phyloP scores from a whole-genome alignment of 176 grass and related monocot genomes.

The Hyparrhenia diplandra region DNA sequence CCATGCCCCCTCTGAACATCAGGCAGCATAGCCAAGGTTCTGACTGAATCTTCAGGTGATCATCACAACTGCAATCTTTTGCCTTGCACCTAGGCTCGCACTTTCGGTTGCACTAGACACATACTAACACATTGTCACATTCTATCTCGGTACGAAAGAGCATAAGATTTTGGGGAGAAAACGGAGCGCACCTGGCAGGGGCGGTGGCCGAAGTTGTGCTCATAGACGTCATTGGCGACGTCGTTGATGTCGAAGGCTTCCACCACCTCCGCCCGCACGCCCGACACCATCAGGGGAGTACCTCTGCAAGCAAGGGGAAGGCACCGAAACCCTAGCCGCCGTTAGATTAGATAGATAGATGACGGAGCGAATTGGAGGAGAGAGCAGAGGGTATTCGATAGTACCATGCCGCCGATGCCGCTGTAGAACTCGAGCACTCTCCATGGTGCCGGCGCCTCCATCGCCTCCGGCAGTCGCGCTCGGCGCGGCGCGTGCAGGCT shows the following conservation, averaged over 20 bases:
- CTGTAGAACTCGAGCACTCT: conserved; percentile 98
- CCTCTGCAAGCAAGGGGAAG: conserved; percentile 40
- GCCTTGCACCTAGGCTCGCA: background rate
- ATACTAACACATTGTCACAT: background rate
- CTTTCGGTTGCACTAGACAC: background rate
- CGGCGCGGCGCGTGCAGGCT: background rate
- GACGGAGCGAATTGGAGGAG: background rate
- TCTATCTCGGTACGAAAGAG: background rate
- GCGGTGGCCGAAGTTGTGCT: conserved; percentile 83
- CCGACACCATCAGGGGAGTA: conserved; percentile 67
- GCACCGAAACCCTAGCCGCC: conserved; percentile 34
- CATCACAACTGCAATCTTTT: background rate
- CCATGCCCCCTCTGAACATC: background rate
- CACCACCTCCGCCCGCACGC: conserved; percentile 55
- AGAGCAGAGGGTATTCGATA: background rate
- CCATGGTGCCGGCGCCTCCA: conserved; percentile 43
- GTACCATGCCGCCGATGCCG: conserved; percentile 88
- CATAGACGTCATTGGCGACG: conserved; percentile 83
- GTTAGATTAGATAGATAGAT: conserved; percentile 26
- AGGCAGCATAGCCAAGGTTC: background rate
- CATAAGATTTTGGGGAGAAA: background rate
- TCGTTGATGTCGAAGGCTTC: conserved; percentile 97
- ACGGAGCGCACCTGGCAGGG: conserved; percentile 62
- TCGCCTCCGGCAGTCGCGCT: conserved; percentile 1
- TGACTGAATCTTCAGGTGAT: background rate